Conservation (phyloP, 106 monocot genomes). For the Allium fistulosum region DNA sequence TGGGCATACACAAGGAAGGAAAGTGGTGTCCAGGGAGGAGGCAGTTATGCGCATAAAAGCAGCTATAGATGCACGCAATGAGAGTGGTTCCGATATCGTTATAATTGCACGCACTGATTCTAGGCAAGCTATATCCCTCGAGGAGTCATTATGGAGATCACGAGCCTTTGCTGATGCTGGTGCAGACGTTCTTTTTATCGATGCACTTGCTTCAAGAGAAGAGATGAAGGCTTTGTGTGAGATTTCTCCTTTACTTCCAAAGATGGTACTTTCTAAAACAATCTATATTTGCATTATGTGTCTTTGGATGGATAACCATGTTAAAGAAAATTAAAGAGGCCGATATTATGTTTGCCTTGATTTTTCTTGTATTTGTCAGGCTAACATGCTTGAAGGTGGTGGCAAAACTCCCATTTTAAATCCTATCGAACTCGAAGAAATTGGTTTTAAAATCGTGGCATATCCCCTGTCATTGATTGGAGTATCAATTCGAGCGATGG, state of each 20-base stretch:
- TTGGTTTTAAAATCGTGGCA: conserved; percentile 73
- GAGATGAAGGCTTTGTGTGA: conserved; percentile 94
- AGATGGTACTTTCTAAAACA: conserved; percentile 51
- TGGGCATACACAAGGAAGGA: conserved; percentile 90
- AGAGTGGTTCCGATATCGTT: conserved; percentile 92
- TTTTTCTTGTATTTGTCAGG: conserved; percentile 30
- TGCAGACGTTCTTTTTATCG: conserved; percentile 90
- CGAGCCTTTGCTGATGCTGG: conserved; percentile 96
- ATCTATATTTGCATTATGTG: too few relatives aligned
- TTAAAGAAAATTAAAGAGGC: too few relatives aligned
- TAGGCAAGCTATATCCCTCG: conserved; percentile 80
- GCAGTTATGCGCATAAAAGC: conserved; percentile 82
- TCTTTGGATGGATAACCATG: too few relatives aligned
- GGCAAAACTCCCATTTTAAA: conserved; percentile 92
- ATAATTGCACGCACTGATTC: conserved; percentile 90
- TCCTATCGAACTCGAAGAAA: conserved; percentile 81
- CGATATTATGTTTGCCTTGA: too few relatives aligned
- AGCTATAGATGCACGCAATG: conserved; percentile 84
- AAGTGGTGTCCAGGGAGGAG: conserved; percentile 90
- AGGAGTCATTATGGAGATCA: conserved; percentile 87
- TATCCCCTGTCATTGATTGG: conserved; percentile 94
- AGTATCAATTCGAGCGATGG: conserved; percentile 95
- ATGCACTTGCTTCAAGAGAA: conserved; percentile 90
- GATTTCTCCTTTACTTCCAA: conserved; percentile 76
- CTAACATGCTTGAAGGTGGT: conserved; percentile 99